Evolutionary conservation across 306 rosid genomes (phyloP), one percentile per base, ranked within the genome.

Genomic region (Chamaecrista fasciculata): DNA sequence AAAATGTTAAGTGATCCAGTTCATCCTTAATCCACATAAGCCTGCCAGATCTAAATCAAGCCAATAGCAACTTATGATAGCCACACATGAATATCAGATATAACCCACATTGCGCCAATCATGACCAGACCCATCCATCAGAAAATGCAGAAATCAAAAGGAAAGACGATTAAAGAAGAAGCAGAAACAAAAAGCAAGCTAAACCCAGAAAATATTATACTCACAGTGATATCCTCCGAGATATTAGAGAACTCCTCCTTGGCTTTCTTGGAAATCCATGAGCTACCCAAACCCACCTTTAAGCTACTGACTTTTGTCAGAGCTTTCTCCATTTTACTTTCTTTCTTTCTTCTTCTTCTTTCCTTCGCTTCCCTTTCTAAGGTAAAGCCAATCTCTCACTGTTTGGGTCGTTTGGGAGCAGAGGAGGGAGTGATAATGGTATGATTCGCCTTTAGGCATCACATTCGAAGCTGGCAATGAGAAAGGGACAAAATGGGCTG

Each of bases 241-340:
- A 94, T 88, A 83, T 86, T 85, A 33, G 97, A 66, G 70, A 94
- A 58, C 72, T 94, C 98, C 58, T 88, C 86, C 82, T 94, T 94
- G 57, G 98, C 98, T 77, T 88, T 90, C 86, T 88, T 90, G 14
- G 95, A 69, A 78, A 94, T 86, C 98, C 98, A 94, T 55, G 85
- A 90, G 64, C 66, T 83, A 15, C 97, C 65, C 52, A 94, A 82
- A 16, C 97, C 65, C 53, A 90, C 80, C 81, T 91, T 94, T 62
- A 94, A 76, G 86, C 98, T 94, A 49, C 67, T 44, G 33, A 91
- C 97, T 66, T 82, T 90, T 2, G 97, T 94, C 18, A 94, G 85
- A 81, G 96, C 98, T 63, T 83, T 94, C 90, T 94, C 96, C 98
- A 94, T 94, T 33, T 28, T 65, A n/a, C n/a, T n/a, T n/a, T n/a